Evolutionary conservation across 2,329 filamentous ascomycete species (phyloP).

Genomic region (Epichloe sibirici): DNA sequence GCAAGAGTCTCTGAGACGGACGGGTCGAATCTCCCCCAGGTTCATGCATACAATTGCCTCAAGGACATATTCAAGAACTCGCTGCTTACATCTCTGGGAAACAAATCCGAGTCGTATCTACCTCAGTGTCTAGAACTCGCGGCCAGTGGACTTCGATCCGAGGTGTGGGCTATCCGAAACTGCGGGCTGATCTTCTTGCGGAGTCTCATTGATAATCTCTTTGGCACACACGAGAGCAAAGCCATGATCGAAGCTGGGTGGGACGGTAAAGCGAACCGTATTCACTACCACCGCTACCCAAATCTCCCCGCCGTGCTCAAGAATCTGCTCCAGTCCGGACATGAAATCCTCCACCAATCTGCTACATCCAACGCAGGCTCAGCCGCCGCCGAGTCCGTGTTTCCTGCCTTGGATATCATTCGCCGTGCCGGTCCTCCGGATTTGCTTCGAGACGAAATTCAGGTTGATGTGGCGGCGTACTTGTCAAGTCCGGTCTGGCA

Average conservation of each 20-base stretch:
- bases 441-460: conserved; percentile 40
- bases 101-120: conserved; percentile 61
- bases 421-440: conserved; percentile 57
- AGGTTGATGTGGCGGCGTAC: conserved; percentile 46
- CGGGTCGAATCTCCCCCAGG: conserved; percentile 65
- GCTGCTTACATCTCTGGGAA: conserved; percentile 57
- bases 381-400: conserved; percentile 51
- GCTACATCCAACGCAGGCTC: conserved; percentile 17
- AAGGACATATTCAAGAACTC: conserved; percentile 87
- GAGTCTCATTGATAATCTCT: conserved; percentile 66
- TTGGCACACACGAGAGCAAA: conserved; percentile 66
- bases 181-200: conserved; percentile 83
- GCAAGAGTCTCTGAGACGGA: conserved; percentile 44
- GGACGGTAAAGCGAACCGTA: conserved; percentile 50
- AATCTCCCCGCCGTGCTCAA: conserved; percentile 52
- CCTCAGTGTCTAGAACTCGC: conserved; percentile 67
- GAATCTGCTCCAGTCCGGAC: conserved; percentile 44
- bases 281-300: conserved; percentile 59
- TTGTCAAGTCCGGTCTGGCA: conserved; percentile 65
- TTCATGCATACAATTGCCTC: conserved; percentile 88
- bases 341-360: conserved; percentile 29
- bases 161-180: conserved; percentile 89
- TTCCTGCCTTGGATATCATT: conserved; percentile 72
- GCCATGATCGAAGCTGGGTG: conserved; percentile 46
- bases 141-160: conserved; percentile 63